phyloP scores from a whole-genome alignment of 2,329 filamentous ascomycete genomes.

The Apiospora kogelbergensis region DNA sequence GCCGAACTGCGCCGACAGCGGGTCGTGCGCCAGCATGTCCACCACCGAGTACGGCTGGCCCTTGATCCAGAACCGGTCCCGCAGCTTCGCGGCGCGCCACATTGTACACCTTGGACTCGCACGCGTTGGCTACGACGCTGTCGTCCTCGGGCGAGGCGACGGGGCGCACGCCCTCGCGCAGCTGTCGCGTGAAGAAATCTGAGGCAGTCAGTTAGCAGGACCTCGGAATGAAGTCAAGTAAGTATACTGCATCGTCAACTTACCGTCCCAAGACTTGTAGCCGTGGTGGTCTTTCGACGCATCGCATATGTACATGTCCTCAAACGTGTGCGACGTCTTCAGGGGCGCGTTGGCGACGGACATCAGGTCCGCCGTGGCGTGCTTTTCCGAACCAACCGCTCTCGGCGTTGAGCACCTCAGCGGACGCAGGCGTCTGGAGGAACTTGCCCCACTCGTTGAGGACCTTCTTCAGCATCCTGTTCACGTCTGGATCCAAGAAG shows the following conservation, averaged over 20 bases:
- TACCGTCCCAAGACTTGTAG: slow-evolving; percentile 59
- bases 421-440: slow-evolving; percentile 52
- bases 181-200: slow-evolving; percentile 57
- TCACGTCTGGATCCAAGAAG: slow-evolving; percentile 56
- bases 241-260: slow-evolving; percentile 7
- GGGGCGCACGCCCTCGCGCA: slow-evolving; percentile 47
- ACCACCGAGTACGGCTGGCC: slow-evolving; percentile 55
- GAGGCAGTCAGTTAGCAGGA: neutral
- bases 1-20: slow-evolving; percentile 45
- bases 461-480: slow-evolving; percentile 52
- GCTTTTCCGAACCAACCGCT: slow-evolving; percentile 56
- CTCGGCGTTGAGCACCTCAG: slow-evolving; percentile 44
- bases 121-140: slow-evolving; percentile 53
- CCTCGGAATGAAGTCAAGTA: no score
- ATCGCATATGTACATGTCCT: slow-evolving; percentile 63
- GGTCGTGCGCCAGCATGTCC: slow-evolving; percentile 53
- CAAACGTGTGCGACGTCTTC: slow-evolving; percentile 46
- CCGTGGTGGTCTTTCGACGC: slow-evolving; percentile 52
- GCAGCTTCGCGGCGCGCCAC: slow-evolving; percentile 39
- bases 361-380: slow-evolving; percentile 47
- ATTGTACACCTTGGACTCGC: slow-evolving; percentile 53
- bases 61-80: slow-evolving; percentile 61
- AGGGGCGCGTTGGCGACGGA: slow-evolving; percentile 49
- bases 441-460: slow-evolving; percentile 59
- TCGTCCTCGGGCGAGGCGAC: slow-evolving; percentile 47